Percentiles rank a stretch among this genome's conserved stretches.
phyloP scores from a whole-genome alignment of 2,329 filamentous ascomycete species.

The Ascochyta clinopodiicola region DNA sequence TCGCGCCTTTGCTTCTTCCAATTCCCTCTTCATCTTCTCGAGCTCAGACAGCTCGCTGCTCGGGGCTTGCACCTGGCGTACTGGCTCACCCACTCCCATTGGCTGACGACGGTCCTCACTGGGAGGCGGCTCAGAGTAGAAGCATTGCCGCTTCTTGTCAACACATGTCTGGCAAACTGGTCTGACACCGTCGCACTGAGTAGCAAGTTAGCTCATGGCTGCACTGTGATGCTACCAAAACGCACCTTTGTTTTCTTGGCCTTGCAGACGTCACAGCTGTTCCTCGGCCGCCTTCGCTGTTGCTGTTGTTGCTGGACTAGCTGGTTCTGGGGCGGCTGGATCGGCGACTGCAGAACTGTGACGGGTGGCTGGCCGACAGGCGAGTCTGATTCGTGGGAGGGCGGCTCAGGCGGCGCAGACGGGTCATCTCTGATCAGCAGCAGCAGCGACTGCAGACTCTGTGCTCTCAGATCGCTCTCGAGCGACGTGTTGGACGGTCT shows the following conservation, averaged over 20 bases:
- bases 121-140: conserved; percentile 34
- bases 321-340: conserved; percentile 14
- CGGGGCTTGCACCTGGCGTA: conserved; percentile 25
- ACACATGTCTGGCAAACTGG: conserved; percentile 45
- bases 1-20: conserved; percentile 46
- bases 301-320: conserved; percentile 12
- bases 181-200: conserved; percentile 44
- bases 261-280: conserved; percentile 47
- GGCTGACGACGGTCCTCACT: conserved; percentile 31
- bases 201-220: conserved; percentile 13
- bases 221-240: background rate
- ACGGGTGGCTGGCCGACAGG: conserved; percentile 17
- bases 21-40: conserved; percentile 44
- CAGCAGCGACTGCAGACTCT: conserved; percentile 47
- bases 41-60: conserved; percentile 37
- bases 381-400: conserved; percentile 24
- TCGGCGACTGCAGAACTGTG: background rate
- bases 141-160: conserved; percentile 45
- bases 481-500: conserved; percentile 44
- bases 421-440: conserved; percentile 44
- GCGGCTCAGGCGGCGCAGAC: conserved; percentile 19
- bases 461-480: conserved; percentile 46
- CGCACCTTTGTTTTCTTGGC: conserved; percentile 47
- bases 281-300: conserved; percentile 34
- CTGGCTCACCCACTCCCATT: conserved; percentile 17